Conservation (phyloP, 1,284 basidiomycete genomes). For the Tausonia pullulans region DNA sequence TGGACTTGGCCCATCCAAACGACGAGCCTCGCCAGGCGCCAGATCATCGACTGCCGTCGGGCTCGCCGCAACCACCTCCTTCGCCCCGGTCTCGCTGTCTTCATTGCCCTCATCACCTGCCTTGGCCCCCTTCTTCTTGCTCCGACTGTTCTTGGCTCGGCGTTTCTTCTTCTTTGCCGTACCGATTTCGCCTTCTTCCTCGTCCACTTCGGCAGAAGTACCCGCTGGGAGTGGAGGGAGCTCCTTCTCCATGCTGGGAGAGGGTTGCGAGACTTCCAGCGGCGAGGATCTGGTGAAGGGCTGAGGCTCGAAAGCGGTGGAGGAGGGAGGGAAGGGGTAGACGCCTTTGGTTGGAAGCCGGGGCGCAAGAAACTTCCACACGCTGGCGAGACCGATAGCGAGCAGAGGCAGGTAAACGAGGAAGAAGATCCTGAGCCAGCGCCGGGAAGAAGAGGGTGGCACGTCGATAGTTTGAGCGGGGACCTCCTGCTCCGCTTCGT, state of each 20-base stretch:
- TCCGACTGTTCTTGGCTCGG: background rate
- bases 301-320: too few relatives aligned
- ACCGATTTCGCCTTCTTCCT: background rate
- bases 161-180: slow-evolving; percentile 8
- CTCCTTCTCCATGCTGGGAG: background rate
- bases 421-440: background rate
- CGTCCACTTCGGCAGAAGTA: background rate
- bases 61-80: slow-evolving; percentile 1
- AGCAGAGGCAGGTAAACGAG: background rate
- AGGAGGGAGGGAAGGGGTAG: background rate
- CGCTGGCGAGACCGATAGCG: background rate
- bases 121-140: slow-evolving; percentile 7
- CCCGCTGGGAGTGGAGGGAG: background rate
- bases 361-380: background rate
- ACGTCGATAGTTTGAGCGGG: too few relatives aligned
- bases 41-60: slow-evolving; percentile 26
- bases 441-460: background rate
- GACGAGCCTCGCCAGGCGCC: background rate
- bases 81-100: slow-evolving; percentile 17
- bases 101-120: slow-evolving; percentile 15
- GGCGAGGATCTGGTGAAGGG: too few relatives aligned
- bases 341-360: background rate
- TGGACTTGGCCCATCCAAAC: too few relatives aligned
- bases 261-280: too few relatives aligned
- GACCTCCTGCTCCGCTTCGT: too few relatives aligned